Evolutionary conservation across 345 rosid species (phyloP).

Genomic region (Brassica juncea): DNA sequence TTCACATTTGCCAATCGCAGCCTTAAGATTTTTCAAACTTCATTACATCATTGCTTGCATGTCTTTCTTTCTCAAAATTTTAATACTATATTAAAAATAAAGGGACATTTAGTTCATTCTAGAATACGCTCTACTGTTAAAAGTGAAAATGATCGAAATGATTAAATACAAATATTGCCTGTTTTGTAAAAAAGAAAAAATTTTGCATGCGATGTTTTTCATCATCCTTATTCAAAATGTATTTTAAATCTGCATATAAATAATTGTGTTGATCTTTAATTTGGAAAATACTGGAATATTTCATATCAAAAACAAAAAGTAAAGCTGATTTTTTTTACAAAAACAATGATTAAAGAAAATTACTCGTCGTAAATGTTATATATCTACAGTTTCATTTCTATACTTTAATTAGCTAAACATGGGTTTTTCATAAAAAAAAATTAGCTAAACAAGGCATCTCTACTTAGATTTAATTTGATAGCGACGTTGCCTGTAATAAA

Average conservation of each 20-base stretch:
- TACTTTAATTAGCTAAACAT: not conserved
- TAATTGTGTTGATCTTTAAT: not conserved
- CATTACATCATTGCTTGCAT: slow-evolving; percentile 27
- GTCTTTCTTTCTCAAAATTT: slow-evolving; percentile 18
- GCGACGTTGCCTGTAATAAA: not conserved
- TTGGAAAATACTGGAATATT: not conserved
- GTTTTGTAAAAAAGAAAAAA: not conserved
- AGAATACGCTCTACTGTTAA: not conserved
- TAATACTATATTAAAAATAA: not conserved
- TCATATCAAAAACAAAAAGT: not conserved
- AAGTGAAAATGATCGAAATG: not conserved
- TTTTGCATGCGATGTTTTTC: not conserved
- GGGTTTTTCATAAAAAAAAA: too few relatives aligned
- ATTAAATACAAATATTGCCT: not conserved
- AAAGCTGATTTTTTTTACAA: not conserved
- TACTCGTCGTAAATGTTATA: not conserved
- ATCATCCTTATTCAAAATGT: not conserved
- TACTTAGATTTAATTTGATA: not conserved
- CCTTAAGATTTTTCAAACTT: not conserved
- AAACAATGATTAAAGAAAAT: not conserved
- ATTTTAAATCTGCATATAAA: not conserved
- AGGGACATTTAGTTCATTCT: not conserved
- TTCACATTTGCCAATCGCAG: too few relatives aligned
- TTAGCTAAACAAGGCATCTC: not conserved
- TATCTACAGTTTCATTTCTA: not conserved